phyloP scores from a whole-genome alignment of 352 stramenopile genomes.

The Phytophthora nicotianae region DNA sequence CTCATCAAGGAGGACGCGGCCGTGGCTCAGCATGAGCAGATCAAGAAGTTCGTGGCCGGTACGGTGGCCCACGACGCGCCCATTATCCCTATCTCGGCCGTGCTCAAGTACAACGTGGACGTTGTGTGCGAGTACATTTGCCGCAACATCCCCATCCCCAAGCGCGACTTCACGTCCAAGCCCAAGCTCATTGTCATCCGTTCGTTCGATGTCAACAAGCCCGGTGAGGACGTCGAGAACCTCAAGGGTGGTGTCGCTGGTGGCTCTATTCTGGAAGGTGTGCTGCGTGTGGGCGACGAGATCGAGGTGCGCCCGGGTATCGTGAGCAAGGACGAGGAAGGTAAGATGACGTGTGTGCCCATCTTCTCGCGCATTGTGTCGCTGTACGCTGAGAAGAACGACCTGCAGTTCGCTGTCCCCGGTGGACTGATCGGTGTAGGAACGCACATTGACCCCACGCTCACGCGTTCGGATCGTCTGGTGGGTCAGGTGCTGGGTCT shows the following conservation, averaged over 20 bases:
- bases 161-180: constrained; percentile 97
- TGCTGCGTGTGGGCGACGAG: constrained; percentile 97
- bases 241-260: constrained; percentile 94
- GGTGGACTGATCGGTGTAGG: constrained; percentile 99
- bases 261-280: constrained; percentile 96
- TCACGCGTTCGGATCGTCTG: constrained; percentile 99
- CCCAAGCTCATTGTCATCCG: constrained; percentile 99
- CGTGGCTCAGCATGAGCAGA: constrained; percentile 97
- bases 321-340: constrained; percentile 97
- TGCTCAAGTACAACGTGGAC: constrained; percentile 99
- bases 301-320: constrained; percentile 99
- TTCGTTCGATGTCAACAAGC: constrained; percentile 99
- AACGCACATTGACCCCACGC: constrained; percentile 98
- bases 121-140: constrained; percentile 99
- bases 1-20: constrained; percentile 99
- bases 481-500: constrained; percentile 98
- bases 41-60: constrained; percentile 91
- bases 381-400: constrained; percentile 99
- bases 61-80: constrained; percentile 96
- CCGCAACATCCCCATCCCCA: constrained; percentile 98
- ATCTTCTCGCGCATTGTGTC: constrained; percentile 96
- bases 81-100: constrained; percentile 99
- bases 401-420: constrained; percentile 98
- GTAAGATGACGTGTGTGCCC: constrained; percentile 94
- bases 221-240: constrained; percentile 98